These are phyloP conservation scores for Cladosporium sp. DNA, from an alignment of 2,329 filamentous ascomycete genomes.

Conservation along the genomic window DNA sequence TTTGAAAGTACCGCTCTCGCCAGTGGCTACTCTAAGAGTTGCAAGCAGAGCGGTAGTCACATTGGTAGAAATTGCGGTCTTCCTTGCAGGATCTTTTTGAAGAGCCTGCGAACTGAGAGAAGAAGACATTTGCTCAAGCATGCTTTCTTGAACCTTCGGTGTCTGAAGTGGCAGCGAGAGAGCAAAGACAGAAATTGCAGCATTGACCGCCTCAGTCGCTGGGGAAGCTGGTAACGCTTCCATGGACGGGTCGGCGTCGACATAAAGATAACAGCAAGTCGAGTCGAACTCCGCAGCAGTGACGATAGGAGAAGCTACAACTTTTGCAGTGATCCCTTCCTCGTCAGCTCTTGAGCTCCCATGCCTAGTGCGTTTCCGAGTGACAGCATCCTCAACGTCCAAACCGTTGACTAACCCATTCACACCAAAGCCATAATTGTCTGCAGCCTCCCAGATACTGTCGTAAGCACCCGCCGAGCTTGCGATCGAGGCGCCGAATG, in stretches of 20 bases:
- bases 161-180: conserved; percentile 87
- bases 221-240: conserved; percentile 66
- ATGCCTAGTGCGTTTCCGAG: conserved; percentile 60
- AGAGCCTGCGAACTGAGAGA: conserved; percentile 77
- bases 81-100: conserved; percentile 82
- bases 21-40: conserved; percentile 79
- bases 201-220: conserved; percentile 89
- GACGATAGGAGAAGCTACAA: conserved; percentile 64
- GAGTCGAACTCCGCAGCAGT: conserved; percentile 88
- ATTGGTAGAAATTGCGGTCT: conserved; percentile 88
- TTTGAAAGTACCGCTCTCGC: conserved; percentile 70
- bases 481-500: conserved; percentile 86
- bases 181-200: conserved; percentile 89
- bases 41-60: conserved; percentile 78
- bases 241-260: conserved; percentile 42
- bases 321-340: conserved; percentile 65
- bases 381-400: conserved; percentile 64
- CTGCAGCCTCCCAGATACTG: conserved; percentile 89
- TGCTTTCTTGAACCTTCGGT: conserved; percentile 90
- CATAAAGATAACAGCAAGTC: conserved; percentile 70
- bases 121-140: conserved; percentile 88
- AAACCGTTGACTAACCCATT: conserved; percentile 82
- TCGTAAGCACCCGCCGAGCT: conserved; percentile 88
- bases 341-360: conserved; percentile 52
- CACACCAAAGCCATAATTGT: conserved; percentile 93